Base-by-base conservation (phyloP, 805 yeast species). In the Nakazawaea ernobii region DNA sequence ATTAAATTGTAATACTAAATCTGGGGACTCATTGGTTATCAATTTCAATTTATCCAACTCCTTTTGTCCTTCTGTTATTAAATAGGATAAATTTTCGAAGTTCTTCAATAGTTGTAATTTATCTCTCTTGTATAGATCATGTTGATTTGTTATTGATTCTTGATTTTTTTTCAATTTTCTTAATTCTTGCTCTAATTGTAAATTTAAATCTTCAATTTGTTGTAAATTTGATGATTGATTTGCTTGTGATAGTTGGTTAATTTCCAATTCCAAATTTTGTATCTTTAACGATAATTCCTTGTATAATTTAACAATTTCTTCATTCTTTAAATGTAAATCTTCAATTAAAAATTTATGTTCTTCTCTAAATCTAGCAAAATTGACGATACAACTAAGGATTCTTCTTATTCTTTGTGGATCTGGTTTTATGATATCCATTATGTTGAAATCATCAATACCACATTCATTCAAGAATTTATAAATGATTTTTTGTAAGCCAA, bases 301-400 rank as follows among this genome's bases (percentile, higher is more conserved):
- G 40, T 71, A 68, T 45, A 71, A 67, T 27, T 72, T 74, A 15
- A 79, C 62, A 42, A 75, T 65, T 9, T 68, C 59, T 45, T 82
- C 85, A 50, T 81, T 76, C 39, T 71, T 68, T 6, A 72, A 66
- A 28, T 84, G 78, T 26, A 85, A 67, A 26, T 75, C 77, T 51
- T 82, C 88, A 57, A 86, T 82, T 54, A 84, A 90, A 24, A 70
- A 73, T 60, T 82, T 75, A 50, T 86, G 81, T 53, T 82, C 88
- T 55, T 87, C 95, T 54, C 95, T 74, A 58, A 86, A 89, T 48
- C 92, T 68, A 1, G 95, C 95, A 70, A 79, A 90, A 60, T 90
- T 90, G 20, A 89, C 85, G 43, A 89, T 80, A 0, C 94, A 94
- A 59, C 95, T 87, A 27, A 89, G 63, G 17, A 88, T 71, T 41